These are phyloP conservation scores for Mycena pura DNA, from an alignment of 768 basidiomycete species.

Conservation along the genomic window DNA sequence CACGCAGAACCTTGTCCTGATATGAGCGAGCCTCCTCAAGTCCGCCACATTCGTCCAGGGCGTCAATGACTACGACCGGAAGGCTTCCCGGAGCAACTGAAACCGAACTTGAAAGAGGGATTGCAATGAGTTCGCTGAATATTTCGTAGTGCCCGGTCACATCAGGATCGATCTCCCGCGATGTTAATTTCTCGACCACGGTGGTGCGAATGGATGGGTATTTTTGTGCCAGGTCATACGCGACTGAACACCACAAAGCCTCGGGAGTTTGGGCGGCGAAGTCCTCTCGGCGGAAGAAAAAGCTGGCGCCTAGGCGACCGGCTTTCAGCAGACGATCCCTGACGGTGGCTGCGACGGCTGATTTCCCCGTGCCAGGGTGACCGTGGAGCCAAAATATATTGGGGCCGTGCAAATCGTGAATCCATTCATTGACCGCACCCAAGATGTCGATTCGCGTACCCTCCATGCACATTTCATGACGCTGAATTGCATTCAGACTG, in stretches of 20 bases:
- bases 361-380: conserved; percentile 11
- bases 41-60: conserved; percentile 12
- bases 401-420: not conserved
- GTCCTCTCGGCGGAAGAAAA: conserved; percentile 10
- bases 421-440: not conserved
- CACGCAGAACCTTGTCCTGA: not conserved
- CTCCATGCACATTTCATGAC: not conserved
- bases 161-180: not conserved
- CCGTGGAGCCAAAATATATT: too few species aligned
- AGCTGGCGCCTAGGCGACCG: not conserved
- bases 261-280: not conserved
- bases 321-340: not conserved
- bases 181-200: not conserved
- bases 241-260: conserved; percentile 9
- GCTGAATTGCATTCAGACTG: not conserved
- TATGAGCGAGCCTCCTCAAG: not conserved
- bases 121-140: not conserved
- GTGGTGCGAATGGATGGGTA: not conserved
- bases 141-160: not conserved
- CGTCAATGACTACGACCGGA: conserved; percentile 5
- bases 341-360: not conserved
- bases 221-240: conserved; percentile 4
- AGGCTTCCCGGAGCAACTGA: not conserved
- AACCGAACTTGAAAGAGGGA: not conserved
- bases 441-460: conserved; percentile 1